phyloP scores from a whole-genome alignment of 176 grass and related monocot species.

The Rhipidocladum racemiflorum region DNA sequence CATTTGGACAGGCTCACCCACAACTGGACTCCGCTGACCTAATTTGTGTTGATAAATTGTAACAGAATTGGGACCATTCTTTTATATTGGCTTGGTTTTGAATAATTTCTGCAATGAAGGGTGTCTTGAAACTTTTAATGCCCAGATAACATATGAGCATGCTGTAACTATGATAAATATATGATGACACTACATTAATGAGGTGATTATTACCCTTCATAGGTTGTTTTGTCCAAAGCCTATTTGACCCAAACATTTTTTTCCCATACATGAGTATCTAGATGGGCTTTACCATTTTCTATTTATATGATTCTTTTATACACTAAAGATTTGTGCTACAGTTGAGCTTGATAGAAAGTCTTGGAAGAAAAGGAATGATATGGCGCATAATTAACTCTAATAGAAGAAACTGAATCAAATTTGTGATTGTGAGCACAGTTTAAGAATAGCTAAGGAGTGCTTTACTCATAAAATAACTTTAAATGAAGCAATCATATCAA shows the following conservation, averaged over 20 bases:
- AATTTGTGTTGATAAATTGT: neutral
- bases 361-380: neutral
- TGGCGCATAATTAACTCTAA: neutral
- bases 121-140: neutral
- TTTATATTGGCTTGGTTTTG: neutral
- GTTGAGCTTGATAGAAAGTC: neutral
- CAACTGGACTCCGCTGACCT: neutral
- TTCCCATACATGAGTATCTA: neutral
- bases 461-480: neutral
- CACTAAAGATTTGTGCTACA: neutral
- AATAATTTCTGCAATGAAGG: neutral
- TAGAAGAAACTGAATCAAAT: neutral
- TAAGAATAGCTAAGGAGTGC: neutral
- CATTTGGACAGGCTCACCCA: neutral
- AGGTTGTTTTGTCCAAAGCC: neutral
- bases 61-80: neutral
- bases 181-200: neutral
- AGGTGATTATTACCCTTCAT: neutral
- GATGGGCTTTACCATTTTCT: neutral
- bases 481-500: neutral
- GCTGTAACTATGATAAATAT: neutral
- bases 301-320: neutral
- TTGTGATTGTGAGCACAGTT: neutral
- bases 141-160: neutral
- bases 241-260: neutral